Evolutionary conservation across 768 basidiomycete genomes (phyloP), one percentile per base, ranked within the genome.

Genomic region (Termitomyces sp.): DNA sequence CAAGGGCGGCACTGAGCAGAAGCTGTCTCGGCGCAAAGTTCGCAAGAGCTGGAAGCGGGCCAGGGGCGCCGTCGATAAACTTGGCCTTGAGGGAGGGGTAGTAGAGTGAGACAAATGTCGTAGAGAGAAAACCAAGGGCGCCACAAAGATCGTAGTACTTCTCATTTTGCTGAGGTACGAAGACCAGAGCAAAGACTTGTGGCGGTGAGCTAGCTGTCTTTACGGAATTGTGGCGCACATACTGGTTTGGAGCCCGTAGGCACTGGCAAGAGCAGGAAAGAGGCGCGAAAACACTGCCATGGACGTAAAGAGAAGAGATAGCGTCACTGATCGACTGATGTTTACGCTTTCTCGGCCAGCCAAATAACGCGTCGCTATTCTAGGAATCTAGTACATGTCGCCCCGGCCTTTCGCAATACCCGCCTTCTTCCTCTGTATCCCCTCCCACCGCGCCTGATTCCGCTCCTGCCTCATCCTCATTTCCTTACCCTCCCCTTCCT

Each of bases 141-240:
- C 89, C 89, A 30, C 81, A 76, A 1, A 90, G 70, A 67, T 91
- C 88, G 62, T 83, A 91, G 66, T 76, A 88, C 62, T 72, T 84
- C 50, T 90, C 88, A 53, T 81, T 81, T 42, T 84, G 76, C 58
- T 78, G 80, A 2, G 88, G 89, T 4, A 90, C 83, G 58, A 86
- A 87, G 20, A 87, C 71, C 5, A 78, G 56, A 0, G 86, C 89
- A 53, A 82, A 78, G 6, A 77, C 52, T 53, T 53, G 27, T n/a
- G 18, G 27, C 27, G 6, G 12, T 53, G 11, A 53, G 37, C 18
- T 7, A 8, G 7, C n/a, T n/a, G 12, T 11, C 13, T 2, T 41
- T 27, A n/a, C 6, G 7, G 4, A n/a, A 41, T 6, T 82, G 83
- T 49, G 18, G 44, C 57, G 56, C 58, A 53, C 71, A 63, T 64